Evolutionary conservation across 129 eudicot genomes (phyloP), one percentile per base, ranked within the genome.

Genomic region (Heracleum sosnowskyi): DNA sequence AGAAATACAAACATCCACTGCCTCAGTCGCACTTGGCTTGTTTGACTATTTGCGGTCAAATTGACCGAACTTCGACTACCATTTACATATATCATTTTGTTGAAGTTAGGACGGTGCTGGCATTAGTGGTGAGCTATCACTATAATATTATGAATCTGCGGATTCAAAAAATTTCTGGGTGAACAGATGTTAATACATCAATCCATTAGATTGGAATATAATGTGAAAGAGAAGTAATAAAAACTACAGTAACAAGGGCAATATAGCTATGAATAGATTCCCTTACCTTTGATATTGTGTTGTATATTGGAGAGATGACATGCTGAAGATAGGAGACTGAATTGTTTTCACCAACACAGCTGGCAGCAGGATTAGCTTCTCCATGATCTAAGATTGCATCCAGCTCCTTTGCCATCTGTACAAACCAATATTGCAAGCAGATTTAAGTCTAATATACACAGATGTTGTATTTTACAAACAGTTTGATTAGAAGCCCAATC

Each of bases 321-420:
- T 85, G 89, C 37, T 87, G 85, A 53, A 96, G 83, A 78, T 84
- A 96, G 41, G 99, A 96, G 76, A 86, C 92, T 40, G 97, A 86
- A 42, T 86, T 80, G 73, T 78, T 18, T 76, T 88, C 92, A 73
- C 77, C 76, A 26, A 40, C 78, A 87, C 96, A 96, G 83, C 96
- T 90, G 64, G 31, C 39, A 73, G 97, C 94, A 79, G 77, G 91
- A 72, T 41, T 42, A 69, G 92, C 99, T 82, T 85, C 92, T 77
- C 99, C 99, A 74, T 75, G 96, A 84, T 96, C 99, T 86, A 96
- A 86, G 60, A 83, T 85, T 45, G 97, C 90, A 83, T 92, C 99
- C 79, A 96, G 85, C 81, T 96, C 97, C 85, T 89, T 89, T 41
- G 99, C 99, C 99, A 96, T 96, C 99, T 96, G 87, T 82, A 85